Evolutionary conservation across 1,139 yeast genomes (phyloP).

Genomic region (Sugiyamaella grinbergsii): DNA sequence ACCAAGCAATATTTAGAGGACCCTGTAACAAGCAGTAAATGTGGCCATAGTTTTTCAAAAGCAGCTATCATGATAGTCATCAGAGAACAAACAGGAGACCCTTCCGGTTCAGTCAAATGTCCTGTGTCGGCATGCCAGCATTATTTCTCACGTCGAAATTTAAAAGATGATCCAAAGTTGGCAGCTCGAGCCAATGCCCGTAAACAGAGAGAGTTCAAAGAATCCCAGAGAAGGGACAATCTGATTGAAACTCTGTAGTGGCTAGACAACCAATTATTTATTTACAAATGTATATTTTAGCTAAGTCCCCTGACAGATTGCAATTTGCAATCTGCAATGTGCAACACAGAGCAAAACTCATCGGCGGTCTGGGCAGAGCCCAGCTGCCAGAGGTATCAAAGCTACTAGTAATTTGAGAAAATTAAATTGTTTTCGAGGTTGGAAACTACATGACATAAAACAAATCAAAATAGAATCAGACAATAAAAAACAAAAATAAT

Average conservation of each 20-base stretch:
- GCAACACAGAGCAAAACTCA: not conserved
- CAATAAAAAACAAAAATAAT: not conserved
- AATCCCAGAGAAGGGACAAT: slow-evolving; percentile 28
- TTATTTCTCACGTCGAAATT: slow-evolving; percentile 16
- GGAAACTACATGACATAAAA: not conserved
- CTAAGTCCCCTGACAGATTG: too few relatives aligned
- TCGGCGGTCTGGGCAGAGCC: not conserved
- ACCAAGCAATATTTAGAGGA: slow-evolving; percentile 33
- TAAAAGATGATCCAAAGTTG: slow-evolving; percentile 29
- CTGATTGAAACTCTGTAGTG: slow-evolving; percentile 36
- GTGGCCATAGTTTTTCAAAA: slow-evolving; percentile 35
- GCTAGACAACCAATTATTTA: slow-evolving; percentile 15
- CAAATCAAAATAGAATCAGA: slow-evolving; percentile 4
- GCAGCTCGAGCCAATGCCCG: slow-evolving; percentile 30
- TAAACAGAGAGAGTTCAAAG: slow-evolving; percentile 27
- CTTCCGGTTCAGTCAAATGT: slow-evolving; percentile 26
- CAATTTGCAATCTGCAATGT: too few relatives aligned
- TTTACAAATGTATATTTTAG: too few relatives aligned
- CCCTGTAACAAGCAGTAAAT: slow-evolving; percentile 35
- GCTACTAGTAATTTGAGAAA: not conserved
- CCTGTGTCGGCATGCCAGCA: slow-evolving; percentile 36
- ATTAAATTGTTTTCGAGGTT: not conserved
- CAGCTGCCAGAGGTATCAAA: not conserved
- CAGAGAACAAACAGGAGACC: not conserved
- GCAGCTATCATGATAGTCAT: slow-evolving; percentile 33